Conservation (phyloP, 768 basidiomycete species). For the Mycena vitilis region DNA sequence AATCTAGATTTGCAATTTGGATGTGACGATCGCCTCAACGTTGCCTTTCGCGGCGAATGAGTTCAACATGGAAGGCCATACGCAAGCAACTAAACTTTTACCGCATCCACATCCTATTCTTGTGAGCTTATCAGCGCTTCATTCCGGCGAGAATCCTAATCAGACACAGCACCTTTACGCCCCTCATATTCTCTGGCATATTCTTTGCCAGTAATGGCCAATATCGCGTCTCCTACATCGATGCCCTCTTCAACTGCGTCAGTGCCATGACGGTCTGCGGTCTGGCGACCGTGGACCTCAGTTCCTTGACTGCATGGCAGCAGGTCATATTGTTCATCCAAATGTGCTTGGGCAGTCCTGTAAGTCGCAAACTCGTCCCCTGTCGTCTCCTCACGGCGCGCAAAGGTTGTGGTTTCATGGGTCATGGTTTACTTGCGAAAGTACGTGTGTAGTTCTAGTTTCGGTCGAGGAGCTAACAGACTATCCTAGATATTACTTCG, state of each 20-base stretch:
- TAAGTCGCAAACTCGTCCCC: constrained; percentile 51
- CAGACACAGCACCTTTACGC: constrained; percentile 73
- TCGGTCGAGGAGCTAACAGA: background rate
- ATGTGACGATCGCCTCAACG: background rate
- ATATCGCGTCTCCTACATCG: constrained; percentile 78
- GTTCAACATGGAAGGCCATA: constrained; percentile 44
- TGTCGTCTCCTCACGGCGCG: constrained; percentile 12
- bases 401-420: constrained; percentile 84
- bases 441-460: constrained; percentile 49
- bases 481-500: constrained; percentile 72
- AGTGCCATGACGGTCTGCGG: constrained; percentile 86
- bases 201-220: constrained; percentile 87
- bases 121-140: constrained; percentile 54
- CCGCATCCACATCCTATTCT: constrained; percentile 69
- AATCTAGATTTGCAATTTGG: background rate
- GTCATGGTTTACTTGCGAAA: constrained; percentile 83
- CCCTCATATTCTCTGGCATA: constrained; percentile 82
- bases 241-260: constrained; percentile 81
- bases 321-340: constrained; percentile 78
- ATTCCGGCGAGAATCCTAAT: constrained; percentile 23
- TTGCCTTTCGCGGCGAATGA: constrained; percentile 21
- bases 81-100: constrained; percentile 73
- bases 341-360: constrained; percentile 83
- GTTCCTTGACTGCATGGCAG: constrained; percentile 75
- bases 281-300: constrained; percentile 76